phyloP scores from a whole-genome alignment of 2,329 filamentous ascomycete genomes.

The Aspergillus glaucus region DNA sequence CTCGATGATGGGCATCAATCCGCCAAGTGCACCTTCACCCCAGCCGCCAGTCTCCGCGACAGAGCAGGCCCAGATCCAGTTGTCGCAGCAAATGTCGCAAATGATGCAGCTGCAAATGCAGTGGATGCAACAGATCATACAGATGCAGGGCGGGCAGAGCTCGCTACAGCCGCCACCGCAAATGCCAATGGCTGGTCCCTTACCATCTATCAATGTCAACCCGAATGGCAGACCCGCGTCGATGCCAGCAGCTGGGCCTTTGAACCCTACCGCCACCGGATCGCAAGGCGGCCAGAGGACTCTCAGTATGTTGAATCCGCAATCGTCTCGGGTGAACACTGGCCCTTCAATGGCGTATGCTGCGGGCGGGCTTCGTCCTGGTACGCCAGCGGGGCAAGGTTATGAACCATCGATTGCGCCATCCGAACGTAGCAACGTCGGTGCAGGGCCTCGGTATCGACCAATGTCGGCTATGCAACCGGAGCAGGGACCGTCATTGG shows the following conservation, averaged over 20 bases:
- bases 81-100: conserved; percentile 76
- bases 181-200: conserved; percentile 23
- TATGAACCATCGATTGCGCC: conserved; percentile 92
- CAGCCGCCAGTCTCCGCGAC: conserved; percentile 47
- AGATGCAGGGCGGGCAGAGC: conserved; percentile 54
- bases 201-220: conserved; percentile 16
- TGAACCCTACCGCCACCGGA: conserved; percentile 12
- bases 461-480: conserved; percentile 66
- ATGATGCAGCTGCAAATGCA: conserved; percentile 96
- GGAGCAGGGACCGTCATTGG: conserved; percentile 26
- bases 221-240: conserved; percentile 43
- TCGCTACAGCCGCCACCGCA: conserved; percentile 26
- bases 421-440: conserved; percentile 90
- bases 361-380: conserved; percentile 18
- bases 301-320: conserved; percentile 78
- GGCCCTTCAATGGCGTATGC: conserved; percentile 30
- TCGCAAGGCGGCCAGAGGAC: conserved; percentile 49
- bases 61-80: conserved; percentile 70
- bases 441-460: conserved; percentile 81
- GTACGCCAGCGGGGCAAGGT: conserved; percentile 26
- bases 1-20: conserved; percentile 27
- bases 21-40: conserved; percentile 12
- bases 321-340: conserved; percentile 29
- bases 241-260: conserved; percentile 32
- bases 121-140: conserved; percentile 66